Percentiles rank a stretch among this genome's conserved stretches.
Conservation (phyloP, 1,284 basidiomycete genomes). For the Leccinum angustisporum region DNA sequence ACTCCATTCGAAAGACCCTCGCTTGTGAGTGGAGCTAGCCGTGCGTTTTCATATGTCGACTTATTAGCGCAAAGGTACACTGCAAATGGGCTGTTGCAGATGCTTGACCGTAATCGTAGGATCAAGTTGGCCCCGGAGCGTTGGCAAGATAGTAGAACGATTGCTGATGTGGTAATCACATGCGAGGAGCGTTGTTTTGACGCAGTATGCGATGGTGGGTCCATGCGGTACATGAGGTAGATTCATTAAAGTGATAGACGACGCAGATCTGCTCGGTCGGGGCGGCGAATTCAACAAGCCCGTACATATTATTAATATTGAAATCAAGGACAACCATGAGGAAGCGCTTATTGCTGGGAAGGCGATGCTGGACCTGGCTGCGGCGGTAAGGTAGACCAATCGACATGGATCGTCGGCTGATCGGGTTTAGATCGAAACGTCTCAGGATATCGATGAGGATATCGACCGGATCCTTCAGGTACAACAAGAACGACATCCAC, state of each 20-base stretch:
- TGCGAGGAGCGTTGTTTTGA: slow-evolving; percentile 99
- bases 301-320: slow-evolving; percentile 96
- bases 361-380: slow-evolving; percentile 92
- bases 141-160: slow-evolving; percentile 89
- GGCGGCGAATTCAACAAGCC: slow-evolving; percentile 93
- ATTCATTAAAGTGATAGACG: slow-evolving; percentile 15
- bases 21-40: slow-evolving; percentile 58
- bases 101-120: slow-evolving; percentile 95
- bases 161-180: slow-evolving; percentile 96
- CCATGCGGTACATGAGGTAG: slow-evolving; percentile 10
- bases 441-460: slow-evolving; percentile 87
- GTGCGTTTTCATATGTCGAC: slow-evolving; percentile 7
- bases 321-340: slow-evolving; percentile 99
- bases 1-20: slow-evolving; percentile 81
- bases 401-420: slow-evolving; percentile 16
- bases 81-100: slow-evolving; percentile 95
- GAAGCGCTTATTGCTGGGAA: slow-evolving; percentile 95
- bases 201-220: slow-evolving; percentile 93
- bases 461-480: slow-evolving; percentile 83
- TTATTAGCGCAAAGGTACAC: slow-evolving; percentile 64
- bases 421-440: slow-evolving; percentile 73
- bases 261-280: slow-evolving; percentile 79
- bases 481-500: slow-evolving; percentile 90
- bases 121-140: slow-evolving; percentile 93
- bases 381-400: slow-evolving; percentile 61